phyloP scores from a whole-genome alignment of 345 rosid species.

The Aethionema arabicum region DNA sequence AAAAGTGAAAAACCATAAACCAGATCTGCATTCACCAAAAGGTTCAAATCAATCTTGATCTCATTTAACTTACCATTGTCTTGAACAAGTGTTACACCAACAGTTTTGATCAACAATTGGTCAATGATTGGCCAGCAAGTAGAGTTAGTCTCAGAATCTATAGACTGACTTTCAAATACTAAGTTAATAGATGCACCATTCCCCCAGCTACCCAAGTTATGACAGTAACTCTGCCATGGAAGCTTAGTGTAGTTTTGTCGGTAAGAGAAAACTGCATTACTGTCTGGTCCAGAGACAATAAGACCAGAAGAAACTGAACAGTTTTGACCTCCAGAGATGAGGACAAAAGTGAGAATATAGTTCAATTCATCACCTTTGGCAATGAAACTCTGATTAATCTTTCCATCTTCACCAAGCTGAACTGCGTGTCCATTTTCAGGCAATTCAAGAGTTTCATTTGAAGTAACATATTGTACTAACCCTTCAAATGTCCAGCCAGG shows the following conservation, averaged over 20 bases:
- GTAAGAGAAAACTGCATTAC: constrained; percentile 37
- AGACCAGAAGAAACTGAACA: constrained; percentile 41
- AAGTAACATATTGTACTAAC: constrained; percentile 43
- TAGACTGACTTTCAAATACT: constrained; percentile 41
- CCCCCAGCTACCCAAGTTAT: constrained; percentile 49
- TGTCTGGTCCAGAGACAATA: constrained; percentile 51
- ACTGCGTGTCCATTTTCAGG: constrained; percentile 51
- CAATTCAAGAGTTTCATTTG: constrained; percentile 29
- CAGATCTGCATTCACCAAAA: background rate
- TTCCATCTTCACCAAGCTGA: constrained; percentile 54
- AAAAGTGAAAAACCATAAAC: background rate
- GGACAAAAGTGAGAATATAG: constrained; percentile 48
- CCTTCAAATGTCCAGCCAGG: constrained; percentile 64
- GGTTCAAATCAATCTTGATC: no score
- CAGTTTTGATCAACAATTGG: constrained; percentile 42
- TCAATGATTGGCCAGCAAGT: constrained; percentile 61
- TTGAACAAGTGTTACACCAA: constrained; percentile 32
- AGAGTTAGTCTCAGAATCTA: constrained; percentile 44
- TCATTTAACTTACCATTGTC: constrained; percentile 34
- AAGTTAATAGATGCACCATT: constrained; percentile 44
- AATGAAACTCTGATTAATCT: constrained; percentile 55
- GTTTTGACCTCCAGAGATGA: constrained; percentile 41
- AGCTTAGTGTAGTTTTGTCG: constrained; percentile 41
- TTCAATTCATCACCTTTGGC: constrained; percentile 36
- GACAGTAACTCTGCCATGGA: constrained; percentile 49